Conservation (phyloP, 1,284 basidiomycete species). For the Trametes hirsuta region DNA sequence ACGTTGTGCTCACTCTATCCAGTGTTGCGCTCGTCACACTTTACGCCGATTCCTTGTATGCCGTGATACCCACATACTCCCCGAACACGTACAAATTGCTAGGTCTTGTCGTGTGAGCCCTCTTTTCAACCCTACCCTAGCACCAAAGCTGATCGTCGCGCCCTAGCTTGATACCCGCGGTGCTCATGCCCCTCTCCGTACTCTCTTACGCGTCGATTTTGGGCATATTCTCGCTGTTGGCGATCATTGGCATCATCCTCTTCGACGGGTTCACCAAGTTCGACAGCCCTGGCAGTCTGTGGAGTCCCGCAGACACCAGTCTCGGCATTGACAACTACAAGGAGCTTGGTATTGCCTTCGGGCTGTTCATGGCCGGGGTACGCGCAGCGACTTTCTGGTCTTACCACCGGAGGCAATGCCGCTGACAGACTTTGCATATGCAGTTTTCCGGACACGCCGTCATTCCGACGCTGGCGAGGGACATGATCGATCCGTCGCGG, state of each 20-base stretch:
- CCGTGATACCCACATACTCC: conserved; percentile 69
- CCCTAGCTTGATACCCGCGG: conserved; percentile 75
- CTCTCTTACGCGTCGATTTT: conserved; percentile 87
- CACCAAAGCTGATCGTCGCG: background rate
- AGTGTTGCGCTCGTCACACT: conserved; percentile 87
- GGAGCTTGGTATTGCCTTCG: conserved; percentile 79
- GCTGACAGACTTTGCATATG: too few relatives aligned
- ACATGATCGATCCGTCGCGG: conserved; percentile 85
- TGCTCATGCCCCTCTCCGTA: conserved; percentile 82
- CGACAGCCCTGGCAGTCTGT: conserved; percentile 83
- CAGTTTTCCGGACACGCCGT: conserved; percentile 94
- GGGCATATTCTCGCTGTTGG: conserved; percentile 79
- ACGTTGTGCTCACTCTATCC: conserved; percentile 2
- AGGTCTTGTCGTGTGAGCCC: conserved; percentile 70
- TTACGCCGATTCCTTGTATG: conserved; percentile 84
- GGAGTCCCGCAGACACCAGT: conserved; percentile 75
- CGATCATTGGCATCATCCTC: conserved; percentile 81
- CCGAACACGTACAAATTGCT: conserved; percentile 76
- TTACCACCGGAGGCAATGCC: background rate
- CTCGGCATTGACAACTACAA: conserved; percentile 56
- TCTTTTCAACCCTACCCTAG: background rate
- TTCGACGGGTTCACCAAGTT: conserved; percentile 84
- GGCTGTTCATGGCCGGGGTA: conserved; percentile 94
- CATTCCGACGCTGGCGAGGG: conserved; percentile 86
- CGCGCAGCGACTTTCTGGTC: conserved; percentile 31